Percentiles rank a stretch among this genome's conserved stretches.
Evolutionary conservation across 2,329 filamentous ascomycete genomes (phyloP).

Genomic region (Lachnellula hyalina): DNA sequence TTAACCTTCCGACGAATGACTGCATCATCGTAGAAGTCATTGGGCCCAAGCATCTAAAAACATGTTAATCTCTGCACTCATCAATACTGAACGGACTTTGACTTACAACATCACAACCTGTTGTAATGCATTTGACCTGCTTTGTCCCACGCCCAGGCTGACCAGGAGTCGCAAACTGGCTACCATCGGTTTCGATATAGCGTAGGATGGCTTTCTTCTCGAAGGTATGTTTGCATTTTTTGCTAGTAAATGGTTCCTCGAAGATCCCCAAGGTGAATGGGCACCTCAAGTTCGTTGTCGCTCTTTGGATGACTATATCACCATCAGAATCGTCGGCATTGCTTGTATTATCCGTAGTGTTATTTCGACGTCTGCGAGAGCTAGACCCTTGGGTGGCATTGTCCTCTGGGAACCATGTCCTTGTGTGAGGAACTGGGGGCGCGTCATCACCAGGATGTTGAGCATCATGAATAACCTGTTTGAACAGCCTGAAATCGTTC

Average conservation of each 20-base stretch:
- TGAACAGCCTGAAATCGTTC: slow-evolving; percentile 57
- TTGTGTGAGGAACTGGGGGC: slow-evolving; percentile 48
- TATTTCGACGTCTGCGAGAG: slow-evolving; percentile 12
- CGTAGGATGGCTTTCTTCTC: slow-evolving; percentile 59
- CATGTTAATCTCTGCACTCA: neutral
- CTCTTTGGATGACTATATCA: slow-evolving; percentile 58
- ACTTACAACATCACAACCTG: slow-evolving; percentile 56
- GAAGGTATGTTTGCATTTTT: slow-evolving; percentile 66
- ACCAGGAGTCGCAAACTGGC: neutral
- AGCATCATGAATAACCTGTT: slow-evolving; percentile 56
- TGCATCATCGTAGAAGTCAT: slow-evolving; percentile 53
- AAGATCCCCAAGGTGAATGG: slow-evolving; percentile 62
- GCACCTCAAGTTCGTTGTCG: slow-evolving; percentile 62
- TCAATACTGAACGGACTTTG: neutral
- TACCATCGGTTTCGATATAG: slow-evolving; percentile 28
- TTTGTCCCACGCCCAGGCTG: slow-evolving; percentile 5
- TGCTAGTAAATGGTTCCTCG: slow-evolving; percentile 60
- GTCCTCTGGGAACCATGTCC: slow-evolving; percentile 53
- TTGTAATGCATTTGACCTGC: slow-evolving; percentile 55
- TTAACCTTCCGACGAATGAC: slow-evolving; percentile 53
- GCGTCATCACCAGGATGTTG: slow-evolving; percentile 47
- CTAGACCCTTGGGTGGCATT: slow-evolving; percentile 5
- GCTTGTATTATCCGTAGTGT: slow-evolving; percentile 9
- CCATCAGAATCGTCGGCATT: slow-evolving; percentile 39
- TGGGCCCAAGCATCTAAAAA: slow-evolving; percentile 41